A percentile compares a stretch with the other conserved stretches of the same genome.
Conservation (phyloP, 768 basidiomycete genomes). For the Amanita muscaria region DNA sequence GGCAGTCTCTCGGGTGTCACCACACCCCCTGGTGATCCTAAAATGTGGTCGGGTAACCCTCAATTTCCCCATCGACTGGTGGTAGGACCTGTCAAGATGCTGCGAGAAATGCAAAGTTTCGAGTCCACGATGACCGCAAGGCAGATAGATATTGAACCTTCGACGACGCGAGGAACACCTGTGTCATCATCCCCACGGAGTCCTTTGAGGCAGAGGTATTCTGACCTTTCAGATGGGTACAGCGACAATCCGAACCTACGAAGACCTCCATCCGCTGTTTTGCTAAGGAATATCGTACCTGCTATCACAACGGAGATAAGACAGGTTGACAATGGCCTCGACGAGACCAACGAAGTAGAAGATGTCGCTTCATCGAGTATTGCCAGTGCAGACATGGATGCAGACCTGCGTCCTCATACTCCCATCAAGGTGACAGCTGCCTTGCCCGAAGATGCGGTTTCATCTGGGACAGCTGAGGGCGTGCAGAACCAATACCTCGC, state of each 20-base stretch:
- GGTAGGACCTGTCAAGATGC: slow-evolving; percentile 15
- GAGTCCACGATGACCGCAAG: slow-evolving; percentile 75
- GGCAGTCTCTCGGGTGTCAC: too few species aligned
- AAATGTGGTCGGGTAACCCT: background rate
- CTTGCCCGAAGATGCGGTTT: too few species aligned
- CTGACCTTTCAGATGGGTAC: background rate
- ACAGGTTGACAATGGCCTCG: background rate
- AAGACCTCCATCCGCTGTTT: slow-evolving; percentile 22
- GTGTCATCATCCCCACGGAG: slow-evolving; percentile 9
- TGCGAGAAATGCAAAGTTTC: slow-evolving; percentile 86
- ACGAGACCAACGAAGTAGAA: background rate
- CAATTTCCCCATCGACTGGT: slow-evolving; percentile 25
- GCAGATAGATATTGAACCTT: slow-evolving; percentile 30
- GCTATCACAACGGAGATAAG: background rate
- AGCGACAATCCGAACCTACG: slow-evolving; percentile 12
- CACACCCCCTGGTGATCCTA: background rate
- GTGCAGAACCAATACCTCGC: too few species aligned
- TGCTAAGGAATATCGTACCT: slow-evolving; percentile 8
- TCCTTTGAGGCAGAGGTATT: background rate
- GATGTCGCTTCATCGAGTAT: too few species aligned
- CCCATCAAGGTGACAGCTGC: too few species aligned
- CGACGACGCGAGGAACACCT: slow-evolving; percentile 13
- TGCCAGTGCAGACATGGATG: background rate
- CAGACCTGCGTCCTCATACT: too few species aligned
- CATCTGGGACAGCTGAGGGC: too few species aligned